A percentile compares a stretch with the other conserved stretches of the same genome.
Conservation (phyloP, 352 stramenopile genomes). For the Phytophthora uliginosa region DNA sequence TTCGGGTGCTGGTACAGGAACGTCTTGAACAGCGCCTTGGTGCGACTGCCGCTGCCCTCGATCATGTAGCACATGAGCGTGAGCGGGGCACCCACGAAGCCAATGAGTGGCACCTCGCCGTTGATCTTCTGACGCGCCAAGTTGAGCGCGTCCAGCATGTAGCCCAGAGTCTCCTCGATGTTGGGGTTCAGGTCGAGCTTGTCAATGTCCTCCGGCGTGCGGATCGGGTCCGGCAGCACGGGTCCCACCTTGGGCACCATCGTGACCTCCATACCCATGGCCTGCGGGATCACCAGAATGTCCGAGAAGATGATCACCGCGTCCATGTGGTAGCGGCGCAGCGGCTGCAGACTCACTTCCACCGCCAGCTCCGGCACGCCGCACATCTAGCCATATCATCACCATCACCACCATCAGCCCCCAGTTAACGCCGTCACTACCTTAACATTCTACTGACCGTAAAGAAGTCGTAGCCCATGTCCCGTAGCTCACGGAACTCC, state of each 20-base stretch:
- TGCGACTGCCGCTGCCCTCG: slow-evolving; percentile 96
- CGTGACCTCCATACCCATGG: slow-evolving; percentile 97
- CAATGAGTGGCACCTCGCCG: slow-evolving; percentile 96
- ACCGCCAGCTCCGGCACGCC: slow-evolving; percentile 88
- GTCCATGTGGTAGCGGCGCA: slow-evolving; percentile 95
- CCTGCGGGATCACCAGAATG: slow-evolving; percentile 98
- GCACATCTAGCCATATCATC: slow-evolving; percentile 68
- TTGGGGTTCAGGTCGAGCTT: slow-evolving; percentile 91
- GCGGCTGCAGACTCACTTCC: slow-evolving; percentile 98
- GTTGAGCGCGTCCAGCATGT: slow-evolving; percentile 97
- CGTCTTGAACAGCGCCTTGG: slow-evolving; percentile 94
- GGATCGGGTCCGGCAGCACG: slow-evolving; percentile 80
- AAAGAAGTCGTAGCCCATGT: slow-evolving; percentile 92
- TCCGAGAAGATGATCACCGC: slow-evolving; percentile 99
- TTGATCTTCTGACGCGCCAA: slow-evolving; percentile 94
- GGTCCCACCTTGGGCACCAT: slow-evolving; percentile 97
- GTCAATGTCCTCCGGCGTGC: slow-evolving; percentile 90
- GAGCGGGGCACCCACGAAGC: slow-evolving; percentile 97
- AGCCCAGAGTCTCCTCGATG: slow-evolving; percentile 95
- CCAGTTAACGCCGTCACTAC: not conserved
- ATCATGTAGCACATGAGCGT: slow-evolving; percentile 99
- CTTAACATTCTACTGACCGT: slow-evolving; percentile 45
- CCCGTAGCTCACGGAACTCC: slow-evolving; percentile 88
- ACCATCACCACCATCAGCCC: too few relatives aligned
- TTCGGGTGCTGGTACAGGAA: slow-evolving; percentile 96